Base-by-base conservation (phyloP, 2,329 filamentous ascomycete species). In the Colletotrichum tanaceti region DNA sequence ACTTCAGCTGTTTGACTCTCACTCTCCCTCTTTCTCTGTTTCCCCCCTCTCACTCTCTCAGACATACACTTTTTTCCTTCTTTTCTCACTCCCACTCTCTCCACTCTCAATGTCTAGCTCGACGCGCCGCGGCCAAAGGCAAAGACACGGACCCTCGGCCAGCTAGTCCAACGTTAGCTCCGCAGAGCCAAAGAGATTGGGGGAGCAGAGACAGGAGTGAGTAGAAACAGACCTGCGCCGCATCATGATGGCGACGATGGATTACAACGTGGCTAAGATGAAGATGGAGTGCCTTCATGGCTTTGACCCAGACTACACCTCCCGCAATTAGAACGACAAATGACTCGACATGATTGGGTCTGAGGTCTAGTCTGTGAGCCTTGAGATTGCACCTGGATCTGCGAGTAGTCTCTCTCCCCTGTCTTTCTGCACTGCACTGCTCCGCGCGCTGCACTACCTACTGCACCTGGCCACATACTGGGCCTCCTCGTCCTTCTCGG, bases 221-320 rank as follows among this genome's bases (percentile, higher is more conserved):
- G 62, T 65, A 66, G 66, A 61, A 32, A 35, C 63, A 47, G 43
- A 61, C 43, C 43, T 38, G 52, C 50, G 35, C 62, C 50, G 57
- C 62, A 61, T 69, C 63, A 57, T 47, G 65, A 68, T 50, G 57
- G 55, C 50, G 39, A 58, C 43, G 55, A 61, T 66, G 57, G 50
- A 57, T 55, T 65, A 61, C 66, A 69, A 66, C 66, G 66, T 69
- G 66, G 66, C 66, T 66, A 69, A 66, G 43, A 55, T 52, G 57
- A 2, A 28, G 22, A 61, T 57, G 53, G 46, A 18, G 52, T 47
- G 32, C 32, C 46, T 66, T 43, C 57, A 57, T 66, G 55, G 66
- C 66, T 66, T 69, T 61, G 66, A 66, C 66, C 63, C 63, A 65
- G 57, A 46, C 53, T 69, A 61, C 62, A 60, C 57, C 50, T 69